Evolutionary conservation across 441 rosid species (phyloP).

Genomic region (Euphorbia corollata): DNA sequence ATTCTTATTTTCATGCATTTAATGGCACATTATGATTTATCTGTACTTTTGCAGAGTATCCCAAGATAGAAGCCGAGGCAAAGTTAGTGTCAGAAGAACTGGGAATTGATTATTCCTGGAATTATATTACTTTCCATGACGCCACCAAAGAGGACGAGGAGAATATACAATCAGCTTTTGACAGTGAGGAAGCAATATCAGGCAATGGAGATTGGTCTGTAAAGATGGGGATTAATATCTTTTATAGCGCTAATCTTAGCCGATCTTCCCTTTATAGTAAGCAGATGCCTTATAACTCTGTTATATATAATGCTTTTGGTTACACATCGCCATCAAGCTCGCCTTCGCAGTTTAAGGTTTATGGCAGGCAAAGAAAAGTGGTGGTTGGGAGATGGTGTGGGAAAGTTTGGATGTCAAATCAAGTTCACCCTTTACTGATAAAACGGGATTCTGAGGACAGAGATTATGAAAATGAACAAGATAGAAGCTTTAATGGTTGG

Average conservation of each 20-base stretch:
- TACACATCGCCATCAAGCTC: conserved; percentile 59
- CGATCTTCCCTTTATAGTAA: conserved; percentile 79
- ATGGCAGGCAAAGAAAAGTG: conserved; percentile 58
- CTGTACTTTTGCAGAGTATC: conserved; percentile 65
- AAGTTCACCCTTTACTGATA: conserved; percentile 72
- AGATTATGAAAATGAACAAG: conserved; percentile 53
- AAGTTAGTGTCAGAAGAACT: conserved; percentile 72
- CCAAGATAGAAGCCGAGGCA: conserved; percentile 77
- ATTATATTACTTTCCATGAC: conserved; percentile 45
- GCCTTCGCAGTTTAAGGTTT: conserved; percentile 32
- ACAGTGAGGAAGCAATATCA: conserved; percentile 68
- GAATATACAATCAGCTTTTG: conserved; percentile 60
- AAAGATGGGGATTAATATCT: conserved; percentile 82
- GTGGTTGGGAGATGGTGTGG: conserved; percentile 99
- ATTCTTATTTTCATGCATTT: not conserved
- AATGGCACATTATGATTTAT: not conserved
- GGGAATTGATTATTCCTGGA: conserved; percentile 53
- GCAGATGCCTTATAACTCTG: conserved; percentile 93
- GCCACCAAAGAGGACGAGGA: conserved; percentile 68
- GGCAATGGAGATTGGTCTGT: conserved; percentile 95
- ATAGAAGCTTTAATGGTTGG: conserved; percentile 31
- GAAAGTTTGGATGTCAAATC: conserved; percentile 98
- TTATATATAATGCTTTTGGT: conserved; percentile 83
- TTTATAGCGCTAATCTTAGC: conserved; percentile 79
- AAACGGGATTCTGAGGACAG: conserved; percentile 46